Evolutionary conservation across 768 basidiomycete species (phyloP).

Genomic region (Leucosporidium scottii): DNA sequence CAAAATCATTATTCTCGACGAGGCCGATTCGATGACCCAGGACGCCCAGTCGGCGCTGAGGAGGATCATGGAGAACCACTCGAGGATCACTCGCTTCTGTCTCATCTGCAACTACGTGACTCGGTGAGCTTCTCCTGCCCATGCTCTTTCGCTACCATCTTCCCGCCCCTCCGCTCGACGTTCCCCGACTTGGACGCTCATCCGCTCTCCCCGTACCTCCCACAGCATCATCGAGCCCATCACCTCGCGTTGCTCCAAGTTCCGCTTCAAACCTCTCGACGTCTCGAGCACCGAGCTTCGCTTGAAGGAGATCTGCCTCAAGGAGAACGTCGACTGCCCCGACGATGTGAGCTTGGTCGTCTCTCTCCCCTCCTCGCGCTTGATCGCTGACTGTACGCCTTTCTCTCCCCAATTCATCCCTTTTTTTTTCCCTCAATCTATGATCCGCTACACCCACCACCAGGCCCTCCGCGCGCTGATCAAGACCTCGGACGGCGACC

Average conservation of each 20-base stretch:
- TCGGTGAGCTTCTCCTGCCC: conserved; percentile 51
- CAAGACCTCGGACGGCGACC: conserved; percentile 75
- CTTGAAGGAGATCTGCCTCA: conserved; percentile 68
- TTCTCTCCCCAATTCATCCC: too few species aligned
- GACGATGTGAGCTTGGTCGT: conserved; percentile 40
- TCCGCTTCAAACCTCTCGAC: conserved; percentile 92
- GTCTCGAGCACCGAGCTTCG: conserved; percentile 64
- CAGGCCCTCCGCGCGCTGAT: conserved; percentile 66
- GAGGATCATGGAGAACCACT: conserved; percentile 99
- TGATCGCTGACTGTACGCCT: background rate
- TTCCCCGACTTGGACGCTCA: background rate
- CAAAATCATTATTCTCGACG: conserved; percentile 97
- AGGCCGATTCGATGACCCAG: conserved; percentile 99
- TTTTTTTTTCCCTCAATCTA: background rate
- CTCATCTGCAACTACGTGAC: conserved; percentile 99
- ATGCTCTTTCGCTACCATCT: background rate
- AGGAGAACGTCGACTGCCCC: conserved; percentile 56
- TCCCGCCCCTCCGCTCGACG: background rate
- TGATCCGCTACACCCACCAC: too few species aligned
- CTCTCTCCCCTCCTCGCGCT: background rate
- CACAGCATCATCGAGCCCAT: conserved; percentile 93
- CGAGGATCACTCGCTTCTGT: conserved; percentile 93
- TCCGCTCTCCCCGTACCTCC: background rate
- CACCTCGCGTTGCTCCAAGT: conserved; percentile 97
- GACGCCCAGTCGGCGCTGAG: conserved; percentile 94